Percentiles rank a stretch among this genome's conserved stretches.
Evolutionary conservation across 345 rosid genomes (phyloP).

Genomic region (Populus euphratica): DNA sequence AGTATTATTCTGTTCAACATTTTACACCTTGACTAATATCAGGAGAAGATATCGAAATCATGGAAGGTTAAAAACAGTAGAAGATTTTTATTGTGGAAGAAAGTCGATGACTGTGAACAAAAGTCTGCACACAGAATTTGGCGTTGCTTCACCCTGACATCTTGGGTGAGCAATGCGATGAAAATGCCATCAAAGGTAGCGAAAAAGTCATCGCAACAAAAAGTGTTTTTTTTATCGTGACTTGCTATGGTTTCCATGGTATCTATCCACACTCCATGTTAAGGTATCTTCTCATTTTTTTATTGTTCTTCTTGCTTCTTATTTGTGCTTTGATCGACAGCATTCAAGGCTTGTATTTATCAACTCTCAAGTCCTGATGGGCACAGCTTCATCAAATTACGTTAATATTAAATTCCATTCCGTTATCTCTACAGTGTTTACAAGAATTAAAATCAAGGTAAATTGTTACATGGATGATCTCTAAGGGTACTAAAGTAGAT

Average conservation of each 20-base stretch:
- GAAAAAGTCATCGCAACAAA: background rate
- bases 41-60: background rate
- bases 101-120: background rate
- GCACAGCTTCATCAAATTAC: background rate
- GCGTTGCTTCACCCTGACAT: background rate
- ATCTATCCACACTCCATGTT: background rate
- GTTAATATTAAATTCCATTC: too few relatives aligned
- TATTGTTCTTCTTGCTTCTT: background rate
- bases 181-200: background rate
- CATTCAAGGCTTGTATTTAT: background rate
- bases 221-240: background rate
- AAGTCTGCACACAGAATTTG: background rate
- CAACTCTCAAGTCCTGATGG: background rate
- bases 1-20: background rate
- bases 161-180: background rate
- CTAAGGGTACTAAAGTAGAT: too few relatives aligned
- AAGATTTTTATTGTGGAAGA: background rate
- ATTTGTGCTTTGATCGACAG: too few relatives aligned
- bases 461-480: too few relatives aligned
- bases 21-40: background rate
- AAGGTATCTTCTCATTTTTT: too few relatives aligned
- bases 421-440: too few relatives aligned
- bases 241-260: background rate
- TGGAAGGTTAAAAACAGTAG: background rate
- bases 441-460: too few relatives aligned